Evolutionary conservation across 169 alveolate species (phyloP), one percentile per base, ranked within the genome.

Genomic region (Plasmodium billcollinsi): DNA sequence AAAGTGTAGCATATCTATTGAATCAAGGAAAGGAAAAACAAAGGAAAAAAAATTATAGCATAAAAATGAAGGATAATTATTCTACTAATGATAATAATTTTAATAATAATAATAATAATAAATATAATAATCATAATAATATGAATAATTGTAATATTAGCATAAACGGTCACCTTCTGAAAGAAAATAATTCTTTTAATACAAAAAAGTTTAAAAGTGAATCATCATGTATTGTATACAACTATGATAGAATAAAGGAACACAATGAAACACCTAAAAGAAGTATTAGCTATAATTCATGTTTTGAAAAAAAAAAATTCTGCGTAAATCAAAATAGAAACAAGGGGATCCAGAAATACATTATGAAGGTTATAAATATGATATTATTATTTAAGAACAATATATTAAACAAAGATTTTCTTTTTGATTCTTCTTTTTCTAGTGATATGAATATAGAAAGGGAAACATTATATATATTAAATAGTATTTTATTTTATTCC

Each of bases 401-500:
- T 45, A 2, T 76, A 45, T 24, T 76, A 39, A 58, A 65, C 18
- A 74, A 76, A 69, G 78, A 76, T 12, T 76, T 76, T 11, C 52
- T 76, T 43, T 63, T 76, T 69, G 39, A 8, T 15, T 33, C 45
- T 9, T 15, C 63, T 2, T 26, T 26, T 26, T 26, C 39, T 26
- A 26, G 39, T 26, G 39, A 2, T 4, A 73, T 50, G 69, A 66
- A 69, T 18, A 21, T 14, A n/a, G 78, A 65, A 24, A 76, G 52
- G n/a, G 56, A 66, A 6, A 69, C 45, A 11, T n/a, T 24, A 54
- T 76, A 76, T 65, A 58, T 76, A 14, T 21, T 76, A 63, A 76
- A 65, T 69, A 29, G 71, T 43, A 63, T 76, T 12, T 24, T 59
- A 47, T 76, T 76, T 59, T 76, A 76, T 52, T 76, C 78, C 6